Conservation (phyloP, 2,329 filamentous ascomycete species). For the Diaporthe velutina region DNA sequence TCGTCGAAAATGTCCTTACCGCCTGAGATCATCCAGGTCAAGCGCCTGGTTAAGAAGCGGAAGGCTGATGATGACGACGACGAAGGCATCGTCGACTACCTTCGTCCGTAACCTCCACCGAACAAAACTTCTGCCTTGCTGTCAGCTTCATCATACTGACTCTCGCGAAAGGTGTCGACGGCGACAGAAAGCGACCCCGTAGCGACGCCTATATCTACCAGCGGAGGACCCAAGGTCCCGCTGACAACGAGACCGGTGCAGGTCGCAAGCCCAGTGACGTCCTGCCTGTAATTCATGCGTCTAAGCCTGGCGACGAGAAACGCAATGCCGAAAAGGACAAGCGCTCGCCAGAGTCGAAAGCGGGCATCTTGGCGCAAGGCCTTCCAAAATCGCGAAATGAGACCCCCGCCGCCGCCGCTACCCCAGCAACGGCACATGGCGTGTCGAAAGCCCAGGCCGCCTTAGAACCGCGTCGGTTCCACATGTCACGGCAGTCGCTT, state of each 20-base stretch:
- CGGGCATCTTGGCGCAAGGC: neutral
- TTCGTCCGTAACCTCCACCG: conserved; percentile 57
- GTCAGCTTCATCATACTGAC: conserved; percentile 30
- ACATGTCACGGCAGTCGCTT: conserved; percentile 64
- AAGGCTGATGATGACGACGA: conserved; percentile 69
- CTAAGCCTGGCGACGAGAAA: conserved; percentile 55
- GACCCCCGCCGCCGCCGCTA: neutral
- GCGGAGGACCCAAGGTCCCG: conserved; percentile 56
- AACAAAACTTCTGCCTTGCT: conserved; percentile 29
- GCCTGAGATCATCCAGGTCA: conserved; percentile 70
- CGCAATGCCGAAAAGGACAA: conserved; percentile 43
- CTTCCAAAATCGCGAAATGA: neutral
- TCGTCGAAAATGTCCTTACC: conserved; percentile 64
- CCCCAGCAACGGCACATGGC: neutral
- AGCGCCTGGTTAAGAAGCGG: conserved; percentile 54
- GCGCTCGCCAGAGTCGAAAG: neutral
- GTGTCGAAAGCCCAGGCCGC: conserved; percentile 33
- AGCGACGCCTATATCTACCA: conserved; percentile 69
- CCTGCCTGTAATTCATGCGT: conserved; percentile 63
- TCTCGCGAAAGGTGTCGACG: conserved; percentile 61
- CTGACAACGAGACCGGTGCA: conserved; percentile 46
- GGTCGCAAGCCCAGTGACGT: conserved; percentile 43
- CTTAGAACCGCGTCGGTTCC: conserved; percentile 64
- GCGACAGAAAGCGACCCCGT: conserved; percentile 65
- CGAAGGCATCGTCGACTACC: conserved; percentile 65